Base-by-base conservation (phyloP, 352 stramenopile genomes). In the Phytopythium litorale region DNA sequence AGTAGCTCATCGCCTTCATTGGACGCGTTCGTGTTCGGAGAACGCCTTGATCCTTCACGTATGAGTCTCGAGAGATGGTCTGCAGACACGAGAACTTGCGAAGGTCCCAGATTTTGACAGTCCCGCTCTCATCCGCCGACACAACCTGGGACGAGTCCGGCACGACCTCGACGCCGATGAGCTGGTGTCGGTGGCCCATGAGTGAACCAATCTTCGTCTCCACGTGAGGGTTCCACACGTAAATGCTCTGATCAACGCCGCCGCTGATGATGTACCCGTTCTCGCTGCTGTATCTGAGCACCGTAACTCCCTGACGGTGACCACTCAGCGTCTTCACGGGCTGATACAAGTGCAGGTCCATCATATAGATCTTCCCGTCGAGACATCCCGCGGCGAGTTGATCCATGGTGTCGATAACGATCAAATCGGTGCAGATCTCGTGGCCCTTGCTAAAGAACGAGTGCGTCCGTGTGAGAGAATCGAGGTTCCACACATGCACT, bases 221-320 rank as follows among this genome's bases (percentile, higher is more conserved):
- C 13, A 88, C 67, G 42, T 84, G 77, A 21, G 80, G 78, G 52
- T 83, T 89, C 80, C 80, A 89, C 18, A 89, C 67, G 30, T 86
- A 71, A 0, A 89, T 51, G 19, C 62, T 70, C 42, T 88, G 78
- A 46, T 88, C 80, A 23, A 85, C 49, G 11, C 80, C 80, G 4
- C 65, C 78, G 28, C 76, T 89, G 43, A 88, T 58, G 6, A 89
- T 45, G 38, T 89, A 89, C 16, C 76, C 71, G 30, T 78, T 80
- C 7, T 83, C 62, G 3, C 64, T 28, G 23, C 64, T 78, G 51
- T 84, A 89, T n/a, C 66, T 55, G 1, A 89, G 45, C 59, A 76
- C 67, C 16, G 78, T 70, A 16, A 87, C 71, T 4, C 68, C 76
- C 37, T 79, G 75, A 8, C 61, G 66, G 45, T 82, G 78, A 1